Base-by-base conservation (phyloP, 2,329 filamentous ascomycete genomes). In the Sclerotiophoma versabilis region DNA sequence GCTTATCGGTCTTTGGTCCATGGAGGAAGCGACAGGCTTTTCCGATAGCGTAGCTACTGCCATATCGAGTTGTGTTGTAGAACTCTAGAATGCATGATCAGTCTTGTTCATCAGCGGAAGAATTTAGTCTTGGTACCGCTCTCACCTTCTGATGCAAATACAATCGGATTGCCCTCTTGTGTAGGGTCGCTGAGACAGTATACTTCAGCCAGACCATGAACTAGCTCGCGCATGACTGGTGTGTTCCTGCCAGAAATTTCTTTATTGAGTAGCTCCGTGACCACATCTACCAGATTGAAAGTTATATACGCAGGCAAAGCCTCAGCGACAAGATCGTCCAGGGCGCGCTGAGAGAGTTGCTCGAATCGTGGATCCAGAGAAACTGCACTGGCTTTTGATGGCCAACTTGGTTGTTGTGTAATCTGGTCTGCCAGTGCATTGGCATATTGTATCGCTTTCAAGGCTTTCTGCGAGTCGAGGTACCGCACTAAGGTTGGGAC, bases 1-100 rank as follows among this genome's bases (percentile, higher is more conserved):
- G 79, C 0, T 77, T 79, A 56, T 87, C 86, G 5, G 89, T 90
- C 63, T 83, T 84, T 0, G 88, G 88, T 0, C 90, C 89, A 70
- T 92, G 89, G 1, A 92, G 80, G 64, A 92, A 91, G 8, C 89
- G 84, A 64, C 89, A 92, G 60, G 92, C 91, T 22, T 87, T 84
- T 0, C 89, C 89, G n/a, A 92, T 81, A 2, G 85, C 83, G 66
- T 91, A 90, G 42, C 81, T 82, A 76, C 87, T 84, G 2, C 87
- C 87, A 65, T 91, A 91, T 62, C 91, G 87, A 0, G 87, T 91
- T 5, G 86, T 88, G 34, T 83, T 80, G 61, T 89, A 83, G 66
- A 91, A 91, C 70, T 89, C 87, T 88, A 29, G 5, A 22, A 23
- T 32, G 12, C 17, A 4, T 9, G 3, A 9, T 41, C 29, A 57